phyloP scores from a whole-genome alignment of 2,329 filamentous ascomycete genomes.

The Colletotrichum nymphaeae region DNA sequence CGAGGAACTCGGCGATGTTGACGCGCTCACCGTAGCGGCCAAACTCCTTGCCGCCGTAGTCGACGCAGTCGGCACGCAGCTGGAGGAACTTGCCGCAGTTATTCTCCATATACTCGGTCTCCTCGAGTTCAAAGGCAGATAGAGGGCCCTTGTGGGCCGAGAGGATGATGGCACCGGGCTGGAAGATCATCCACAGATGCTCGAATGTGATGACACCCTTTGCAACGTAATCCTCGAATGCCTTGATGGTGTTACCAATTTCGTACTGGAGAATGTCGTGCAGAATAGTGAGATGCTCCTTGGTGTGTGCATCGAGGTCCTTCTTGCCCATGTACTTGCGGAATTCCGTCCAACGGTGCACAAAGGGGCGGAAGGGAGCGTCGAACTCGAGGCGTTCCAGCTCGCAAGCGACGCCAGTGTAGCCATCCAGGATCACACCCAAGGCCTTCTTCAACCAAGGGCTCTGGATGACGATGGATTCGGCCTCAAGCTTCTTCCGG shows the following conservation, averaged over 20 bases:
- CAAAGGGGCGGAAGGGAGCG: conserved; percentile 71
- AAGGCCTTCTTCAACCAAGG: conserved; percentile 69
- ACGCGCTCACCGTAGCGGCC: conserved; percentile 51
- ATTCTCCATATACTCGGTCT: conserved; percentile 50
- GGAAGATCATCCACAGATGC: conserved; percentile 66
- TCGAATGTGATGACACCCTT: conserved; percentile 66
- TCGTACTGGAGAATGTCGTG: conserved; percentile 61
- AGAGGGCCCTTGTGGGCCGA: conserved; percentile 52
- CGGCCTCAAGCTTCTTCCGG: conserved; percentile 68
- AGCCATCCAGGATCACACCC: conserved; percentile 64
- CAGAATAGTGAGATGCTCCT: conserved; percentile 59
- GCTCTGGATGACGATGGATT: conserved; percentile 74
- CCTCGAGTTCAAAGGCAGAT: conserved; percentile 51
- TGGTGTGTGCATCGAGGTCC: conserved; percentile 54
- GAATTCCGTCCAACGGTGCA: conserved; percentile 72
- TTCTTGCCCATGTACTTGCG: conserved; percentile 52
- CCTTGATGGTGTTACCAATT: conserved; percentile 60
- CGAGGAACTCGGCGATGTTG: conserved; percentile 53
- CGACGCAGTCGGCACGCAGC: conserved; percentile 54
- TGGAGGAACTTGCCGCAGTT: conserved; percentile 52
- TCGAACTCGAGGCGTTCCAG: conserved; percentile 71
- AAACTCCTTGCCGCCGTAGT: conserved; percentile 61
- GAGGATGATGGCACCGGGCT: conserved; percentile 56
- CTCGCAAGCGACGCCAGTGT: conserved; percentile 69
- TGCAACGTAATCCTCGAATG: conserved; percentile 61